phyloP scores from a whole-genome alignment of 176 grass and related monocot genomes.

The Hordeum marinum region DNA sequence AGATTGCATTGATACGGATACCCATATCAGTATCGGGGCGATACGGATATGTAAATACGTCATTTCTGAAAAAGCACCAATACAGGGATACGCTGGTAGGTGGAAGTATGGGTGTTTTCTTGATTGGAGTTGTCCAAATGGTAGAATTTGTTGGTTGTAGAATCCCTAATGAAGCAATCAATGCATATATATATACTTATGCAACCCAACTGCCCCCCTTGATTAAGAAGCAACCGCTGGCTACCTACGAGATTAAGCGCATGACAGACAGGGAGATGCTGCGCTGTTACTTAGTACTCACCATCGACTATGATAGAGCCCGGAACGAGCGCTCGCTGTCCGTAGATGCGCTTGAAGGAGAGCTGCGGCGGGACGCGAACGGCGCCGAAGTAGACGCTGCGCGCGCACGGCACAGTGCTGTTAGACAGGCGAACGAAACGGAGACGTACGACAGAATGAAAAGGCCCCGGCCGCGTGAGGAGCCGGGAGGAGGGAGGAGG shows the following conservation, averaged over 20 bases:
- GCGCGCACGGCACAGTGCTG: not conserved
- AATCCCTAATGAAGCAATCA: not conserved
- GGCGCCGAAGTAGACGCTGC: slow-evolving; percentile 44
- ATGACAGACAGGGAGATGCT: not conserved
- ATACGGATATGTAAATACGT: no score
- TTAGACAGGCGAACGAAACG: not conserved
- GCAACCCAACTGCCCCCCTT: not conserved
- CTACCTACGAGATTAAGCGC: not conserved
- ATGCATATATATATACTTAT: not conserved
- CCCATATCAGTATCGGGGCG: no score
- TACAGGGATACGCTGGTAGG: no score
- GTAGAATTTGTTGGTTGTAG: not conserved
- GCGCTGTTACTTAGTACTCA: slow-evolving; percentile 20
- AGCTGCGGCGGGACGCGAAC: slow-evolving; percentile 26
- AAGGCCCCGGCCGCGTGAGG: not conserved
- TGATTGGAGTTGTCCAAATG: not conserved
- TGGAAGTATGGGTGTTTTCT: no score
- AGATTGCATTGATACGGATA: no score
- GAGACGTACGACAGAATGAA: not conserved
- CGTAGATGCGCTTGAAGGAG: slow-evolving; percentile 77
- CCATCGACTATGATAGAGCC: slow-evolving; percentile 87
- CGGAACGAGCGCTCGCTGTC: slow-evolving; percentile 42
- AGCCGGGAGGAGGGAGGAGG: not conserved
- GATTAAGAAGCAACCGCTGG: not conserved
- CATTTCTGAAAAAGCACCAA: no score